These are phyloP conservation scores for Dioszegia crocea DNA, from an alignment of 768 basidiomycete genomes.

Conservation along the genomic window DNA sequence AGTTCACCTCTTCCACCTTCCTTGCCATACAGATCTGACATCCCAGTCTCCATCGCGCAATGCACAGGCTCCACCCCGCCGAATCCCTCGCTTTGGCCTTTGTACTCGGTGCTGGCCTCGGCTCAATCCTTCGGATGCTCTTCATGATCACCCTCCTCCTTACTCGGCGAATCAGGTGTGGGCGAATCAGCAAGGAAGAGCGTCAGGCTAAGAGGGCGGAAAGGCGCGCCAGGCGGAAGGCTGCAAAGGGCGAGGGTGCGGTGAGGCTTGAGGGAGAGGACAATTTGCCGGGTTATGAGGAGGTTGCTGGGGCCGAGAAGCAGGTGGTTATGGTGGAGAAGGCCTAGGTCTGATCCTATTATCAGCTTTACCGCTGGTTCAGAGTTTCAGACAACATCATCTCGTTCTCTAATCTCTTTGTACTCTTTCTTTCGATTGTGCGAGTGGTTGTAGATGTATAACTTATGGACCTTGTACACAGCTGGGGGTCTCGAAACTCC, in stretches of 20 bases:
- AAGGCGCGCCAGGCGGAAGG: no score
- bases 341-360: no score
- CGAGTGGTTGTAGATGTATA: no score
- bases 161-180: conserved; percentile 18
- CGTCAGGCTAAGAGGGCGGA: conserved; percentile 8
- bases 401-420: no score
- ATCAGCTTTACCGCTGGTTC: no score
- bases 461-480: no score
- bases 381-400: no score
- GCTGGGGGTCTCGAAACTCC: no score
- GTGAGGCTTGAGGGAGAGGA: conserved; percentile 15
- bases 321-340: no score
- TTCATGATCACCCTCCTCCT: conserved; percentile 34
- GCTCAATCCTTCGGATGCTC: conserved; percentile 34
- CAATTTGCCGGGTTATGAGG: not conserved
- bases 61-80: conserved; percentile 18
- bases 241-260: not conserved
- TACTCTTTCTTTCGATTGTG: no score
- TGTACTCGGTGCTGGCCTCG: conserved; percentile 38
- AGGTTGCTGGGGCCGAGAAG: no score
- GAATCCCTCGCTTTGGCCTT: conserved; percentile 35
- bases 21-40: not conserved
- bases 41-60: conserved; percentile 26
- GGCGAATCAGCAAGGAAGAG: conserved; percentile 7
- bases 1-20: not conserved